Conservation (phyloP, 2,329 filamentous ascomycete genomes). For the Madurella fahalii region DNA sequence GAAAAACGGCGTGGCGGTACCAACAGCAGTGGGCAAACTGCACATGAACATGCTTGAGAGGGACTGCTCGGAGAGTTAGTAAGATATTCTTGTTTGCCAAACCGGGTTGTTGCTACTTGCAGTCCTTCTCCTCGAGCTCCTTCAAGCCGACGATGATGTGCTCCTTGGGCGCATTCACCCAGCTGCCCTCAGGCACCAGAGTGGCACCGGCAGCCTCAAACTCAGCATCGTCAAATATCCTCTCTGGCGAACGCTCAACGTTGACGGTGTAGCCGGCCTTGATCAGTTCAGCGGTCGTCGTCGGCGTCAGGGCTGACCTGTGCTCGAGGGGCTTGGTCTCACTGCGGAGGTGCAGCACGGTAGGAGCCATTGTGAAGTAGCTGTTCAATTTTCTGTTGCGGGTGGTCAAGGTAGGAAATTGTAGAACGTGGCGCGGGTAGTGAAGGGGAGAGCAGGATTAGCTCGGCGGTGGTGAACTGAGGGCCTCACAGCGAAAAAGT, state of each 20-base stretch:
- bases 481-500: too few species aligned
- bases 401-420: background rate
- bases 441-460: background rate
- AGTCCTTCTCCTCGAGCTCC: conserved; percentile 69
- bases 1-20: background rate
- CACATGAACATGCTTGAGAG: conserved; percentile 68
- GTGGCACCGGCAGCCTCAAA: conserved; percentile 60
- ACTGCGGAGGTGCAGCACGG: conserved; percentile 50
- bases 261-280: conserved; percentile 66
- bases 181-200: conserved; percentile 62
- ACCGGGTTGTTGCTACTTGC: conserved; percentile 13
- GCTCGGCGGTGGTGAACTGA: background rate
- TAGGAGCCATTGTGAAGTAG: conserved; percentile 31
- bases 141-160: conserved; percentile 73
- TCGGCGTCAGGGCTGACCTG: conserved; percentile 46
- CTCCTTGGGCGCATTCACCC: conserved; percentile 63
- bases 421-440: background rate
- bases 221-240: conserved; percentile 61
- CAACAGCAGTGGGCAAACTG: conserved; percentile 58
- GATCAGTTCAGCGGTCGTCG: conserved; percentile 52
- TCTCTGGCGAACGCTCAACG: conserved; percentile 63
- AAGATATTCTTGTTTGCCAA: background rate
- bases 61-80: conserved; percentile 36
- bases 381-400: conserved; percentile 1
- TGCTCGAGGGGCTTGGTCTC: conserved; percentile 58